These are phyloP conservation scores for Teratosphaeria destructans DNA, from an alignment of 2,329 filamentous ascomycete genomes.

Conservation along the genomic window DNA sequence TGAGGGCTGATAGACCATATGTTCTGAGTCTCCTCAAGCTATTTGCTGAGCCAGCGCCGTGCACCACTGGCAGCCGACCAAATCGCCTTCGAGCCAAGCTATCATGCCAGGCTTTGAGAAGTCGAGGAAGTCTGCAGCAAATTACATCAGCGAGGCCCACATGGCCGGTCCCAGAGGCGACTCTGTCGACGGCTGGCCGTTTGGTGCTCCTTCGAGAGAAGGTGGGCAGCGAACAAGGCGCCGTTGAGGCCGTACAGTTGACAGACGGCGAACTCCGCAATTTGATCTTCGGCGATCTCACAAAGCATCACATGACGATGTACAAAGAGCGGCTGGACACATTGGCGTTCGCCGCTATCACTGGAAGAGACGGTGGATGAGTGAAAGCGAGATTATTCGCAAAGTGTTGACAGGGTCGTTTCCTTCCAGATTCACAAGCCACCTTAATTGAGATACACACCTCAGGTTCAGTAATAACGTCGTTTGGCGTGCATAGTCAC, in stretches of 20 bases:
- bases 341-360: slow-evolving; percentile 60
- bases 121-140: not conserved
- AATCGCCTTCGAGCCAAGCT: slow-evolving; percentile 7
- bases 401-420: not conserved
- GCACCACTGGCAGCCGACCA: not conserved
- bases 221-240: slow-evolving; percentile 33
- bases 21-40: slow-evolving; percentile 62
- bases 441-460: not conserved
- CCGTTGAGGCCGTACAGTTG: slow-evolving; percentile 57
- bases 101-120: slow-evolving; percentile 4
- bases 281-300: slow-evolving; percentile 71
- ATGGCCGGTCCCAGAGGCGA: slow-evolving; percentile 57
- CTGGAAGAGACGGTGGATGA: slow-evolving; percentile 26
- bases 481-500: not conserved
- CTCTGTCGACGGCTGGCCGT: slow-evolving; percentile 59
- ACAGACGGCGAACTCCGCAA: slow-evolving; percentile 57
- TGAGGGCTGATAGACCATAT: slow-evolving; percentile 63
- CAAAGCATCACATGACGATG: slow-evolving; percentile 69
- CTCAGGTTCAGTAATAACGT: not conserved
- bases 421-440: not conserved
- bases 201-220: slow-evolving; percentile 53
- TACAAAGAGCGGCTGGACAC: slow-evolving; percentile 63
- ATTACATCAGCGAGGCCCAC: slow-evolving; percentile 14
- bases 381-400: not conserved
- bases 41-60: slow-evolving; percentile 45